phyloP scores from a whole-genome alignment of 192 early-diverging fungal genomes.

The Podila epicladia region DNA sequence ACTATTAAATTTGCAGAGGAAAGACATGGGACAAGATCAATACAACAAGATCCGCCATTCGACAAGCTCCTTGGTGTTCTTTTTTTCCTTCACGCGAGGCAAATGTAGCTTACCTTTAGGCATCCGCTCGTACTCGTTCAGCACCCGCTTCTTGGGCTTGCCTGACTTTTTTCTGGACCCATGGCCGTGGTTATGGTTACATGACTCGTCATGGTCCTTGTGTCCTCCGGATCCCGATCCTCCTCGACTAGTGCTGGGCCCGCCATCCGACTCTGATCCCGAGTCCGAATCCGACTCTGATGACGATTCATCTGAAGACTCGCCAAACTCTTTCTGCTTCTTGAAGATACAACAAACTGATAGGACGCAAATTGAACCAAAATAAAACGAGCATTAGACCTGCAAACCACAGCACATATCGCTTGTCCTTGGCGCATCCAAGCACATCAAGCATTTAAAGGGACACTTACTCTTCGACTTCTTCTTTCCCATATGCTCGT shows the following conservation, averaged over 20 bases:
- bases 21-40: not conserved
- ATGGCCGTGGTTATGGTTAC: constrained; percentile 23
- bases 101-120: constrained; percentile 29
- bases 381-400: not conserved
- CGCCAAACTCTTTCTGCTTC: constrained; percentile 61
- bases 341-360: constrained; percentile 82
- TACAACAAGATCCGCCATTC: not conserved
- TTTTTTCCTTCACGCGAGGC: not conserved
- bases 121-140: constrained; percentile 44
- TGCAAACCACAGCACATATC: not conserved
- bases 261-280: constrained; percentile 47
- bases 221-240: not conserved
- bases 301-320: constrained; percentile 60
- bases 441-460: not conserved
- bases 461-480: constrained; percentile 68
- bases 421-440: not conserved
- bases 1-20: constrained; percentile 1
- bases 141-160: constrained; percentile 31
- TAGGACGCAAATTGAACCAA: not conserved
- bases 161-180: not conserved
- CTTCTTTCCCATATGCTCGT: constrained; percentile 76
- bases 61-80: too few species aligned
- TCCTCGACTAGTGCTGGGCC: constrained; percentile 12
- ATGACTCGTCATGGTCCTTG: constrained; percentile 3
- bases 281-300: constrained; percentile 46